These are phyloP conservation scores for Linum usitatissimum DNA, from an alignment of 345 rosid species.

Conservation along the genomic window DNA sequence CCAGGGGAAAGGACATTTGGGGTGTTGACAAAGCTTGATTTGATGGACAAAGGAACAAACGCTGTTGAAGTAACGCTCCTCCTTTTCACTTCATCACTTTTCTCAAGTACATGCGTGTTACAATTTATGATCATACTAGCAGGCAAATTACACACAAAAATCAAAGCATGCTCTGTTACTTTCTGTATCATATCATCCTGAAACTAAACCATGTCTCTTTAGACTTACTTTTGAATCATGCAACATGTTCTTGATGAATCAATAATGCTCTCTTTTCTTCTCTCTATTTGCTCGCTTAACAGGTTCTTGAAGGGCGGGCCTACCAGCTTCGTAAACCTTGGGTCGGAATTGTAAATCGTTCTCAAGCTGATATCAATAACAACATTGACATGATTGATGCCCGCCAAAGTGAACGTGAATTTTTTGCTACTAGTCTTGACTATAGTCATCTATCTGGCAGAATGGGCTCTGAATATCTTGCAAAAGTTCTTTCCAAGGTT, in stretches of 20 bases:
- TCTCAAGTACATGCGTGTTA: neutral
- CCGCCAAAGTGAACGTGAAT: neutral
- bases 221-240: neutral
- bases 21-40: constrained; percentile 24
- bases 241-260: neutral
- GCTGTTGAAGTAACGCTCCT: constrained; percentile 22
- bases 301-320: neutral
- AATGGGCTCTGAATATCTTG: constrained; percentile 10
- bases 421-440: constrained; percentile 1
- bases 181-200: neutral
- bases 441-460: constrained; percentile 1
- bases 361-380: constrained; percentile 4
- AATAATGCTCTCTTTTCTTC: constrained; percentile 4
- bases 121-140: too few relatives aligned
- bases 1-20: constrained; percentile 24
- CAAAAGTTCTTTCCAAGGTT: constrained; percentile 7
- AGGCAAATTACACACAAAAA: too few relatives aligned
- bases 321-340: constrained; percentile 4
- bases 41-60: constrained; percentile 23
- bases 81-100: too few relatives aligned
- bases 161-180: too few relatives aligned
- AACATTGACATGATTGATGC: constrained; percentile 6
- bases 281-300: neutral
- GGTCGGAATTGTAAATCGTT: constrained; percentile 6
- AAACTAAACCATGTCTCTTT: neutral